phyloP scores from a whole-genome alignment of 176 grass and related monocot genomes.

The Triticum aestivum region DNA sequence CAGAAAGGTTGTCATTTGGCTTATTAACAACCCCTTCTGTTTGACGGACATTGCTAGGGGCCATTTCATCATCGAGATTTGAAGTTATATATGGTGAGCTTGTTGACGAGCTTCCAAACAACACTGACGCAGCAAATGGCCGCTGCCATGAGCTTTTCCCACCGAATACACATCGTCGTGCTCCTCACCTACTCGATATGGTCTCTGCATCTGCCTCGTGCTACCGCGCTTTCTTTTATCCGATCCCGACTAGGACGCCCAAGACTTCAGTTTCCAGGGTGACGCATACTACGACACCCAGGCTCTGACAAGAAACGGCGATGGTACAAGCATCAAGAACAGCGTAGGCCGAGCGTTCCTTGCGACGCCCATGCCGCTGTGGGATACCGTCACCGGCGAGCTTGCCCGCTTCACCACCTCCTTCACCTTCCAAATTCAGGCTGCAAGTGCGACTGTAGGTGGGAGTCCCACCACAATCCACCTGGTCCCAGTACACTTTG shows the following conservation, averaged over 20 bases:
- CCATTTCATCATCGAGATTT: not conserved
- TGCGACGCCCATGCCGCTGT: conserved; percentile 7
- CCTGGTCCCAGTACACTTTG: too few species aligned
- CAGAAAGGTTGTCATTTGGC: not conserved
- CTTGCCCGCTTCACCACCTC: conserved; percentile 35
- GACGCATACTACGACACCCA: not conserved
- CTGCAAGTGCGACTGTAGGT: too few species aligned
- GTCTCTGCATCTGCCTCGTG: not conserved
- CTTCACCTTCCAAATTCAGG: conserved; percentile 33
- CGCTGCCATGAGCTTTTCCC: not conserved
- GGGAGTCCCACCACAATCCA: too few species aligned
- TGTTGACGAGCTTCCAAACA: not conserved
- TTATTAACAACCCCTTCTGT: not conserved
- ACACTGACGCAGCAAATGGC: not conserved
- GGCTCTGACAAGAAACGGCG: not conserved
- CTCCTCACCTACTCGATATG: not conserved
- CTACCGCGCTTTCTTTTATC: not conserved
- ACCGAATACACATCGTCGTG: not conserved
- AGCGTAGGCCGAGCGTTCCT: conserved; percentile 18
- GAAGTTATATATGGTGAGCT: not conserved
- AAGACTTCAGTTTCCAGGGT: not conserved
- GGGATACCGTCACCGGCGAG: conserved; percentile 23
- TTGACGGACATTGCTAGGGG: not conserved
- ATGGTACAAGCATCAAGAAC: not conserved
- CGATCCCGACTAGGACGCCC: not conserved